A percentile compares a stretch with the other conserved stretches of the same genome.
These are phyloP conservation scores for Gypsophila paniculata DNA, from an alignment of 179 eudicot species.

Conservation along the genomic window DNA sequence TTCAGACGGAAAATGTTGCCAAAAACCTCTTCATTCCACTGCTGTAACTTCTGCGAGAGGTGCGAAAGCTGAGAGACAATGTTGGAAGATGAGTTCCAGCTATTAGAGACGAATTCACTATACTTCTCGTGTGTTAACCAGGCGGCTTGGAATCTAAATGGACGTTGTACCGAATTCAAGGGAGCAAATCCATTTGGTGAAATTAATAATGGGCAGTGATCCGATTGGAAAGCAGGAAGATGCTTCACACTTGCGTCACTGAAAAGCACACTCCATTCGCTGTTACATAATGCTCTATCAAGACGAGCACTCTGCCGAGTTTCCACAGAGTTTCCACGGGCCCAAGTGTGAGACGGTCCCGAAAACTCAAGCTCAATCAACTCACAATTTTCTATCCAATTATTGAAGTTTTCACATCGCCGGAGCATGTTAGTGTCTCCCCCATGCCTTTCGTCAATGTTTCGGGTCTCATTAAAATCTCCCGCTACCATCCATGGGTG, in stretches of 20 bases:
- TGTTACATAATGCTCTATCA: background rate
- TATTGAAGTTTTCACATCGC: no score
- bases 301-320: background rate
- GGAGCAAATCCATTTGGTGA: background rate
- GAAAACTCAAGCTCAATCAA: background rate
- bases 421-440: no score
- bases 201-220: background rate
- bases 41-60: no score
- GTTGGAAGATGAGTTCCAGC: no score
- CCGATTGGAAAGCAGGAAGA: background rate
- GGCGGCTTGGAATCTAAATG: background rate
- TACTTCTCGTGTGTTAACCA: background rate
- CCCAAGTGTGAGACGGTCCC: no score
- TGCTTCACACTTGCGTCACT: background rate
- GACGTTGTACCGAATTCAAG: accelerated
- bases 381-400: background rate
- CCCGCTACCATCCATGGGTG: no score
- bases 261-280: background rate
- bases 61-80: no score
- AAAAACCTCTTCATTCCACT: no score
- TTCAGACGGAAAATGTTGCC: no score
- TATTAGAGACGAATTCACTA: background rate
- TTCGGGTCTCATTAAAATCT: no score
- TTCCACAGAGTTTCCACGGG: background rate
- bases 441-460: no score